Evolutionary conservation across 208 protist species (phyloP).

Genomic region (Wallacemonas collosoma): DNA sequence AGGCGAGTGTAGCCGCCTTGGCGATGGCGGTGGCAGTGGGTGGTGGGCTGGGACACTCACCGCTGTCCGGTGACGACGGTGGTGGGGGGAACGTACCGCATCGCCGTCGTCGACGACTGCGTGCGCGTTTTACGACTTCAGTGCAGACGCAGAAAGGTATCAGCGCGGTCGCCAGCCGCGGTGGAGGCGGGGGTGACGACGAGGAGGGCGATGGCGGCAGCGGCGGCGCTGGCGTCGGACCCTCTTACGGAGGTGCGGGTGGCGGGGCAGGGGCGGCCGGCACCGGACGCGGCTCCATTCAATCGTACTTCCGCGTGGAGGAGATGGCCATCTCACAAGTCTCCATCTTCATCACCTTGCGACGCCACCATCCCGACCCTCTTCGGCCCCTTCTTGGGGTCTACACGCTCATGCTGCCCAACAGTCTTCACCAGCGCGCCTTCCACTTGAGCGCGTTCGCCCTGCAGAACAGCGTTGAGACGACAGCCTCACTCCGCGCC

Average conservation of each 20-base stretch:
- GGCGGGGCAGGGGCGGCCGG: not conserved
- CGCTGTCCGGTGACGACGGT: conserved; percentile 9
- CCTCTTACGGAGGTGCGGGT: conserved; percentile 7
- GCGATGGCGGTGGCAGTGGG: conserved; percentile 1
- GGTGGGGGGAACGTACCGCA: not conserved
- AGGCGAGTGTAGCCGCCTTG: conserved; percentile 2
- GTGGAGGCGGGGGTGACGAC: not conserved
- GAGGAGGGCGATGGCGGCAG: not conserved
- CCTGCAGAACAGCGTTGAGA: conserved; percentile 50
- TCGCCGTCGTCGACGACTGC: not conserved
- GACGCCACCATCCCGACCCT: conserved; percentile 59
- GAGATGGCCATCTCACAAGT: conserved; percentile 45
- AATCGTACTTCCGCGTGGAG: conserved; percentile 55
- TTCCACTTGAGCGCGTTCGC: conserved; percentile 49
- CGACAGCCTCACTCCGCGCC: conserved; percentile 39
- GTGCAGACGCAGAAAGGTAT: conserved; percentile 26
- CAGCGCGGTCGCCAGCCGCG: conserved; percentile 13
- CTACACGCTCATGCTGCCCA: conserved; percentile 76
- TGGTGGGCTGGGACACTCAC: not conserved
- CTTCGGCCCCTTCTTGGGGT: conserved; percentile 64
- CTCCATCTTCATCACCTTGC: conserved; percentile 65
- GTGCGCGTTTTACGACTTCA: conserved; percentile 19
- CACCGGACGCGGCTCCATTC: conserved; percentile 11
- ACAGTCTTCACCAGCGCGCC: conserved; percentile 47
- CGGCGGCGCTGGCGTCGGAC: not conserved